phyloP scores from a whole-genome alignment of 306 rosid genomes.

The Quercus bicolor region DNA sequence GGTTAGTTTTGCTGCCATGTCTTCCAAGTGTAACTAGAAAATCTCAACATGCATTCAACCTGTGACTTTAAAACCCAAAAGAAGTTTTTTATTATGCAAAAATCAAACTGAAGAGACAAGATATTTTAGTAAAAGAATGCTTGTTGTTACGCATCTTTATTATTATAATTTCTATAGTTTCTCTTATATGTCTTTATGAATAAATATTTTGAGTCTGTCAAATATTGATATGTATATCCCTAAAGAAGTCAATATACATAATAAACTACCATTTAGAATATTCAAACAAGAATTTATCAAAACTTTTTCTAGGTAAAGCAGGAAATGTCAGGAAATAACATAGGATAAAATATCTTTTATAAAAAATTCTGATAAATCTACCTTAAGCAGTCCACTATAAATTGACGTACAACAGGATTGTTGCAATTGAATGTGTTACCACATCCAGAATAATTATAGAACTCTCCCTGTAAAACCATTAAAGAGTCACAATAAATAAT shows the following conservation, averaged over 20 bases:
- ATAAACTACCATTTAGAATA: not conserved
- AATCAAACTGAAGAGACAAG: not conserved
- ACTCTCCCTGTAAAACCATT: conserved; percentile 68
- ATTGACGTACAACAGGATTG: conserved; percentile 86
- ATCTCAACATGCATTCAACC: not conserved
- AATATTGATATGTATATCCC: not conserved
- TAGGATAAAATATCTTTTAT: not conserved
- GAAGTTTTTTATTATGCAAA: not conserved
- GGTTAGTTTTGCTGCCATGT: not conserved
- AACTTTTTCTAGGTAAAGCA: not conserved
- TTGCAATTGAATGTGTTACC: conserved; percentile 97
- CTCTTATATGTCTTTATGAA: not conserved
- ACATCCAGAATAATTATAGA: conserved; percentile 97
- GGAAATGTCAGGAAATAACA: not conserved
- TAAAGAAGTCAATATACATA: conserved; percentile 14
- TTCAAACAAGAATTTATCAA: not conserved
- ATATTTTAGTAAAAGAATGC: not conserved
- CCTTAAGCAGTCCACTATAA: conserved; percentile 93
- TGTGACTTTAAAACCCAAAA: not conserved
- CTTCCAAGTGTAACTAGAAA: not conserved
- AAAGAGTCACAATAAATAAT: conserved; percentile 12
- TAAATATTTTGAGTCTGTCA: not conserved
- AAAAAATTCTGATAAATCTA: conserved; percentile 14
- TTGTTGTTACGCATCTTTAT: not conserved
- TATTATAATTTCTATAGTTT: not conserved